These are phyloP conservation scores for Pelargonium citronellum DNA, from an alignment of 441 rosid genomes.

Conservation along the genomic window DNA sequence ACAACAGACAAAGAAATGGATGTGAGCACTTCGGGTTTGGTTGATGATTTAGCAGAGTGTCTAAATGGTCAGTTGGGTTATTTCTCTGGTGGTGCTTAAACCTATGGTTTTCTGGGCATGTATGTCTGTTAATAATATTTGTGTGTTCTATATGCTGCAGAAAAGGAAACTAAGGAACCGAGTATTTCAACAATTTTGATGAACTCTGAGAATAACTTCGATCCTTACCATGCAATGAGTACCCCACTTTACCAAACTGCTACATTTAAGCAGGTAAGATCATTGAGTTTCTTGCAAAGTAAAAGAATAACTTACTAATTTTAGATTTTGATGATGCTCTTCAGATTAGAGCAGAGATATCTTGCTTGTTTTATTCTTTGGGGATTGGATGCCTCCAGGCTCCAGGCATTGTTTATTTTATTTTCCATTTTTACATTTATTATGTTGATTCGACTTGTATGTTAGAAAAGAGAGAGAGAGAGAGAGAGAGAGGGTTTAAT, in stretches of 20 bases:
- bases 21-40: slow-evolving; percentile 35
- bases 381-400: no score
- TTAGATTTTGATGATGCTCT: not conserved
- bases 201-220: slow-evolving; percentile 62
- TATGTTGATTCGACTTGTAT: no score
- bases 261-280: slow-evolving; percentile 76
- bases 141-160: slow-evolving; percentile 26
- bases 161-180: slow-evolving; percentile 41
- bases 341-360: not conserved
- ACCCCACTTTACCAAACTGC: slow-evolving; percentile 90
- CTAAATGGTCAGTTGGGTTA: slow-evolving; percentile 36
- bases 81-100: slow-evolving; percentile 5
- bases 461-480: no score
- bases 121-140: not conserved
- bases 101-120: not conserved
- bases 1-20: slow-evolving; percentile 38
- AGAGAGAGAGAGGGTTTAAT: no score
- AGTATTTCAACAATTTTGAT: slow-evolving; percentile 61
- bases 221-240: slow-evolving; percentile 76
- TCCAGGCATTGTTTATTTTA: no score
- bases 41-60: slow-evolving; percentile 28
- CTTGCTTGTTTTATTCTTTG: no score
- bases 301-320: not conserved
- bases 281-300: not conserved
- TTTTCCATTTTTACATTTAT: no score